Conservation (phyloP, 2,329 filamentous ascomycete genomes). For the Alternaria alternata region DNA sequence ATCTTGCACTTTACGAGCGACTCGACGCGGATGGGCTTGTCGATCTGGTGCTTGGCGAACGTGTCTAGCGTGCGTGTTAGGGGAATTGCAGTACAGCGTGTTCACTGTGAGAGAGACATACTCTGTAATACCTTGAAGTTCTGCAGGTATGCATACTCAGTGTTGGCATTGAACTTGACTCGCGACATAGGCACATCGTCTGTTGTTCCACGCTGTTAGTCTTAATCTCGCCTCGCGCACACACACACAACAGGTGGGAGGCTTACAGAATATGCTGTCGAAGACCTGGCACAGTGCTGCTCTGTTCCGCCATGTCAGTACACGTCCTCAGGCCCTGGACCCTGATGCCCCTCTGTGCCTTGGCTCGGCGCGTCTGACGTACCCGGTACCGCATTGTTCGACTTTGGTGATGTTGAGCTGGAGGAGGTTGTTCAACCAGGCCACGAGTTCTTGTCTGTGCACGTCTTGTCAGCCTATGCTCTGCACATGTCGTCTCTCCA, state of each 20-base stretch:
- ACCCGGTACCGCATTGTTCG: constrained; percentile 99
- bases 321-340: constrained; percentile 3
- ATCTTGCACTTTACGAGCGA: constrained; percentile 97
- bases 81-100: too few species aligned
- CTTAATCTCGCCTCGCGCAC: neutral
- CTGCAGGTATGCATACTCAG: constrained; percentile 95
- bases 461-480: constrained; percentile 28
- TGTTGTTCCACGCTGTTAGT: constrained; percentile 37
- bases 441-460: constrained; percentile 88
- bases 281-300: constrained; percentile 97
- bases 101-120: constrained; percentile 57
- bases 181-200: constrained; percentile 92
- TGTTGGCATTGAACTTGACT: constrained; percentile 98
- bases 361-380: constrained; percentile 49
- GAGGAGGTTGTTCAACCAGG: constrained; percentile 96
- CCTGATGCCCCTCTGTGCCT: constrained; percentile 16
- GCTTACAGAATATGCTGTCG: constrained; percentile 90
- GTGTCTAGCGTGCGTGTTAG: constrained; percentile 64
- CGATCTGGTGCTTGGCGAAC: constrained; percentile 86
- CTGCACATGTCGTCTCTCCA: neutral
- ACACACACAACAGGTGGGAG: neutral
- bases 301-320: constrained; percentile 59
- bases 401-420: constrained; percentile 98
- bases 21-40: constrained; percentile 89
- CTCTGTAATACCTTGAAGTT: constrained; percentile 99